phyloP scores from a whole-genome alignment of 164 flowering plant species.

The Malania oleifera region DNA sequence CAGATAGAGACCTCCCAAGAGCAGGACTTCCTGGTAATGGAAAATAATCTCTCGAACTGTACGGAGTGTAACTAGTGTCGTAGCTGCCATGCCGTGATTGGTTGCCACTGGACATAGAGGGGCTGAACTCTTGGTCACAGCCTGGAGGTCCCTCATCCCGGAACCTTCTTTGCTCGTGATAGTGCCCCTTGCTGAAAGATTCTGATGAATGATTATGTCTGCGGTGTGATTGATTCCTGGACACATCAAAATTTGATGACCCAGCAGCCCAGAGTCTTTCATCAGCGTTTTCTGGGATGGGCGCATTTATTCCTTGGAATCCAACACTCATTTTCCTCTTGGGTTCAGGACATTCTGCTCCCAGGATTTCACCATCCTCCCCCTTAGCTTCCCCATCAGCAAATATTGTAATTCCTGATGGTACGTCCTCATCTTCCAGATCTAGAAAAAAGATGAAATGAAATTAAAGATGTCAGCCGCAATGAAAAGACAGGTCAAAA shows the following conservation, averaged over 20 bases:
- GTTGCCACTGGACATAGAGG: conserved; percentile 29
- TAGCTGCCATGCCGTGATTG: conserved; percentile 34
- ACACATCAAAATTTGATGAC: conserved; percentile 23
- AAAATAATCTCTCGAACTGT: conserved; percentile 30
- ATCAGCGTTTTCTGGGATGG: conserved; percentile 85
- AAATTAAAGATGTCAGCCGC: not conserved
- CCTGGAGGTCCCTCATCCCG: conserved; percentile 69
- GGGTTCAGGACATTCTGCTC: conserved; percentile 26
- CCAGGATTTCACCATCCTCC: conserved; percentile 79
- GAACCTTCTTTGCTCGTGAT: conserved; percentile 39
- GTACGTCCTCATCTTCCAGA: conserved; percentile 52
- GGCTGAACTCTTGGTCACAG: conserved; percentile 28
- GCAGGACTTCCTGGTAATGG: conserved; percentile 37
- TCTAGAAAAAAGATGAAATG: conserved; percentile 18
- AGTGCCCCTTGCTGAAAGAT: conserved; percentile 25
- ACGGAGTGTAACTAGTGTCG: conserved; percentile 25
- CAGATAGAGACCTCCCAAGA: conserved; percentile 42
- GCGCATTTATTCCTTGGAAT: conserved; percentile 93
- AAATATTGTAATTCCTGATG: conserved; percentile 81
- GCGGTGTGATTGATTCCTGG: conserved; percentile 27
- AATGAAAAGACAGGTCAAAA: not conserved
- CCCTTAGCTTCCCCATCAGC: conserved; percentile 48
- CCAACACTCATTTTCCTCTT: conserved; percentile 59
- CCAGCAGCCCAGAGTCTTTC: conserved; percentile 57
- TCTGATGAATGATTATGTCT: conserved; percentile 36